Percentiles rank a stretch among this genome's conserved stretches.
phyloP scores from a whole-genome alignment of 805 yeast species.

The Sungouiozyma intestinalis region DNA sequence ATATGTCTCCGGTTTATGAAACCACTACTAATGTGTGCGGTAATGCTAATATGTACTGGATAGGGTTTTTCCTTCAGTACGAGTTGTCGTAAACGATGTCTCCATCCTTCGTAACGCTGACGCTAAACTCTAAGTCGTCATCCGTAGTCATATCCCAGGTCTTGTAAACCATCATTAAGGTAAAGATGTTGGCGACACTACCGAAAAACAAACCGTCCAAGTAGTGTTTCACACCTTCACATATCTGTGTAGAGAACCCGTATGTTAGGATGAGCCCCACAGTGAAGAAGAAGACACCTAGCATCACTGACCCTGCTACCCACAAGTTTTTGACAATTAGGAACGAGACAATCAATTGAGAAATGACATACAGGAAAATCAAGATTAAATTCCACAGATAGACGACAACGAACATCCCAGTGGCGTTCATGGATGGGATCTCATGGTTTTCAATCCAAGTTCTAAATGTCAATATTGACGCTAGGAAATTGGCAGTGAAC shows the following conservation, averaged over 20 bases:
- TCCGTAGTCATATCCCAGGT: constrained; percentile 94
- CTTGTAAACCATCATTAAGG: constrained; percentile 91
- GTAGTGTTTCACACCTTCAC: constrained; percentile 70
- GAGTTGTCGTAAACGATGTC: constrained; percentile 17
- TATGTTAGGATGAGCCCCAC: constrained; percentile 73
- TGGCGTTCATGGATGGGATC: constrained; percentile 43
- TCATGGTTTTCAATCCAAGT: constrained; percentile 41
- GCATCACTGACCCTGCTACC: constrained; percentile 77
- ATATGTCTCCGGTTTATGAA: neutral
- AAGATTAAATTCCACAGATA: constrained; percentile 65
- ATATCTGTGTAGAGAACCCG: constrained; percentile 55
- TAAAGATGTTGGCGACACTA: constrained; percentile 64
- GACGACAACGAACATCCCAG: constrained; percentile 57
- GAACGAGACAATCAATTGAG: constrained; percentile 59
- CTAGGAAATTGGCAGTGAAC: constrained; percentile 55
- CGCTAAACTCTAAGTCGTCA: constrained; percentile 89
- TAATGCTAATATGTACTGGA: neutral
- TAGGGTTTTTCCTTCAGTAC: neutral
- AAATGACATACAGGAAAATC: constrained; percentile 48
- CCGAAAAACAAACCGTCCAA: constrained; percentile 86
- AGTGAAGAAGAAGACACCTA: constrained; percentile 64
- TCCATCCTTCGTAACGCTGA: constrained; percentile 40
- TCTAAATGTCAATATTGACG: constrained; percentile 64
- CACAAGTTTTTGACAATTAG: constrained; percentile 66
- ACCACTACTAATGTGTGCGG: too few relatives aligned